Base-by-base conservation (phyloP, 2,329 filamentous ascomycete species). In the Dactylonectria macrodidyma region DNA sequence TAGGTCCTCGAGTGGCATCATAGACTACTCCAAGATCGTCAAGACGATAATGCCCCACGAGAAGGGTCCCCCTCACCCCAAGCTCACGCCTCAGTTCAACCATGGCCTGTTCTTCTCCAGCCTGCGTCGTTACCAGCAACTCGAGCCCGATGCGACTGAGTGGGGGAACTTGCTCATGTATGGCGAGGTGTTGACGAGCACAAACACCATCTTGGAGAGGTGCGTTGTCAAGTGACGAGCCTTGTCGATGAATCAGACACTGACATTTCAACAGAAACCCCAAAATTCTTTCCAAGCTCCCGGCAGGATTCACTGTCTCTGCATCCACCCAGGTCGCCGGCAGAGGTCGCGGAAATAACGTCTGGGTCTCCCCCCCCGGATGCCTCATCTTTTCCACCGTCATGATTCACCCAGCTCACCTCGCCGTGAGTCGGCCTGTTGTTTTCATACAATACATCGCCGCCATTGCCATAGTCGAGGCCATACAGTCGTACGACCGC, bases 381-480 rank as follows among this genome's bases (percentile, higher is more conserved):
- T 90, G 90, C 41, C 86, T 98, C 6, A 92, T 98, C 79, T 96
- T 97, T 82, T 97, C 94, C 10, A 94, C 92, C 0, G 90, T 97
- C 46, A 90, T 99, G 72, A 93, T 94, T 70, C 96, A 99, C 81
- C 89, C 93, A 1, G 89, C 93, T 34, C 86, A 92, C 34, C 87
- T 96, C 9, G 91, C 91, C 9, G 85, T 88, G 50, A 89, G 86
- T 1, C 92, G 93, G 0, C 95, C 96, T 0, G 91, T 98, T 10
- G 91, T 98, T 1, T 98, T 99, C 80, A 87, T 98, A 33, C 96
- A 98, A 80, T 99, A 99, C 78, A 88, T 99, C 14, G 91, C 94
- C 0, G 95, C 95, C 1, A 89, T 99, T 52, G 95, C 96, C 47
- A 92, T 95, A 48, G 92, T 97, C 3, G 89, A 93, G 69, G 95